Evolutionary conservation across 176 grass and related monocot genomes (phyloP).

Genomic region (bread wheat (Triticum aestivum)): IWGSC_CS_RefSeq_v2.1 NC_057802.1:366828010-366828509

Average conservation of each 20-base stretch:
- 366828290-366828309: slow-evolving; percentile 1
- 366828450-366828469: neutral
- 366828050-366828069: no score
- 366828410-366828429: slow-evolving; percentile 65
- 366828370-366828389: slow-evolving; percentile 49
- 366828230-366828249: no score
- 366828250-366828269: neutral
- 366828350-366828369: slow-evolving; percentile 24
- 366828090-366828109: no score
- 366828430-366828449: slow-evolving; percentile 4
- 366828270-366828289: neutral
- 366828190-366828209: no score
- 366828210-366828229: no score
- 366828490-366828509: slow-evolving; percentile 12
- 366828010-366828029: no score
- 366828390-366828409: slow-evolving; percentile 60
- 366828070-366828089: no score
- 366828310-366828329: neutral
- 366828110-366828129: no score
- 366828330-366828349: slow-evolving; percentile 3
- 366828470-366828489: neutral
- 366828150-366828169: no score
- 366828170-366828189: no score
- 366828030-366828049: no score
- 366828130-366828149: no score